phyloP scores from a whole-genome alignment of 805 yeast genomes.

The Maudiozyma bulderi region DNA sequence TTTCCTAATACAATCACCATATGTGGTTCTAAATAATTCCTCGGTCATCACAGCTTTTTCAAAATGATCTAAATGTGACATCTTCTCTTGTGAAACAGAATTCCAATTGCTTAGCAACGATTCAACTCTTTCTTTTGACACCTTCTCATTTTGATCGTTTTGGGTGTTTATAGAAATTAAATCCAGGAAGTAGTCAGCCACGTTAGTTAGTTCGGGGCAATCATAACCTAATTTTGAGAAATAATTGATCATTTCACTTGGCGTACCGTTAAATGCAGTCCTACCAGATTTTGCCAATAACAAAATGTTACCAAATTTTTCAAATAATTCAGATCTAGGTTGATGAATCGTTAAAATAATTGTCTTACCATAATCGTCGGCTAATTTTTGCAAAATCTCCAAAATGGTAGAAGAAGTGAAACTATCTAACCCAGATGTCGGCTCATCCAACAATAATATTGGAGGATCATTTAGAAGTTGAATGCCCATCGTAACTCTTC shows the following conservation, averaged over 20 bases:
- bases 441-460: constrained; percentile 70
- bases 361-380: constrained; percentile 49
- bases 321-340: constrained; percentile 60
- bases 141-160: constrained; percentile 32
- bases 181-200: constrained; percentile 71
- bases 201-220: constrained; percentile 53
- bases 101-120: constrained; percentile 34
- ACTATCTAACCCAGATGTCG: constrained; percentile 82
- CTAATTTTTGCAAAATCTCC: constrained; percentile 46
- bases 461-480: constrained; percentile 67
- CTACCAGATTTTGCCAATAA: constrained; percentile 64
- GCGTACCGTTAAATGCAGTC: constrained; percentile 58
- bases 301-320: constrained; percentile 59
- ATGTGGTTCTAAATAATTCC: constrained; percentile 9
- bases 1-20: constrained; percentile 14
- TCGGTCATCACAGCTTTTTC: constrained; percentile 7
- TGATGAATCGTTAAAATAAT: constrained; percentile 75
- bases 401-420: constrained; percentile 65
- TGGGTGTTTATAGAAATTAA: constrained; percentile 50
- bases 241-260: constrained; percentile 37
- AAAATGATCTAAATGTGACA: background rate
- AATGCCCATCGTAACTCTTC: constrained; percentile 74
- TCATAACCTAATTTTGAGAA: constrained; percentile 41
- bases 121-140: constrained; percentile 34
- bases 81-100: background rate